Evolutionary conservation across 352 stramenopile genomes (phyloP).

Genomic region (Globisporangium radiosum): DNA sequence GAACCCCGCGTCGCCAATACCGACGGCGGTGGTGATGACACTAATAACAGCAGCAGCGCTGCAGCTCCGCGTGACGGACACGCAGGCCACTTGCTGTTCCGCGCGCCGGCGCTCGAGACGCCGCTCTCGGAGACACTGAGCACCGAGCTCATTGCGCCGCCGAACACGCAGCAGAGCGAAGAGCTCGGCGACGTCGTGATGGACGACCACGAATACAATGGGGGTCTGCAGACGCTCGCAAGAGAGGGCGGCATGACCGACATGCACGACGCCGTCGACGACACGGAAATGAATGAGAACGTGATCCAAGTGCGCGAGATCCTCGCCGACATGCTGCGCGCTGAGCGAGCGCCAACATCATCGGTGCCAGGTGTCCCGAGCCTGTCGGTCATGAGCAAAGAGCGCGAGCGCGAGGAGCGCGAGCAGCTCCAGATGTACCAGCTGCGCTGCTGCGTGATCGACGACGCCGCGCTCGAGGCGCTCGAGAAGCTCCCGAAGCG

Average conservation of each 20-base stretch:
- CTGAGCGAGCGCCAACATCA: not conserved
- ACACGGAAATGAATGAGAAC: slow-evolving; percentile 12
- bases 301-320: slow-evolving; percentile 17
- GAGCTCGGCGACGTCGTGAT: slow-evolving; percentile 4
- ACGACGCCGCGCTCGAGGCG: slow-evolving; percentile 30
- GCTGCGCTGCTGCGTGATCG: slow-evolving; percentile 53
- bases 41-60: not conserved
- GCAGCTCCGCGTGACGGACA: not conserved
- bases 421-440: slow-evolving; percentile 39
- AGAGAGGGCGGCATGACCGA: not conserved
- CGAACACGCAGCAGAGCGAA: slow-evolving; percentile 9
- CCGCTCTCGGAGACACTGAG: slow-evolving; percentile 7
- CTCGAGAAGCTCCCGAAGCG: slow-evolving; percentile 72
- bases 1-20: not conserved
- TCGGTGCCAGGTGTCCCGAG: not conserved
- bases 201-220: not conserved
- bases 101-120: not conserved
- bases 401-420: slow-evolving; percentile 49
- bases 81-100: not conserved
- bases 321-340: slow-evolving; percentile 11
- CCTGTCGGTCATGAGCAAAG: slow-evolving; percentile 13
- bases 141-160: slow-evolving; percentile 15
- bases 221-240: not conserved
- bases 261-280: slow-evolving; percentile 1
- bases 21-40: not conserved